Evolutionary conservation across 495 filamentous ascomycete species (phyloP).

Genomic region (Recurvomyces mirabilis): DNA sequence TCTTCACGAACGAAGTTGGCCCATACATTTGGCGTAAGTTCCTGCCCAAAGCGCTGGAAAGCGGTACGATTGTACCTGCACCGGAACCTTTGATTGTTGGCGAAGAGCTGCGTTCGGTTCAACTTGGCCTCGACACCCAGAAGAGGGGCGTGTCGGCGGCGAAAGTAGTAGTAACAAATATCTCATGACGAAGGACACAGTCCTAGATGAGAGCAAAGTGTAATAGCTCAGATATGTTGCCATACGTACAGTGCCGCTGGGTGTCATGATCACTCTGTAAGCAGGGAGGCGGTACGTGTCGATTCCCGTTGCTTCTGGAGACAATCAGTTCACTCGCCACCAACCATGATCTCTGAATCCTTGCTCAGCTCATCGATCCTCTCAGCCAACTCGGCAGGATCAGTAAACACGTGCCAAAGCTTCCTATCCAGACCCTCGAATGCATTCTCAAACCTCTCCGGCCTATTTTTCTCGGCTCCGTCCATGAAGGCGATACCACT

Average conservation of each 20-base stretch:
- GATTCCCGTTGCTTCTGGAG: too few species aligned
- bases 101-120: constrained; percentile 19
- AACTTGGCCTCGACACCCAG: constrained; percentile 18
- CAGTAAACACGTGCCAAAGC: constrained; percentile 70
- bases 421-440: constrained; percentile 61
- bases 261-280: too few species aligned
- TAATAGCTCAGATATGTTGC: too few species aligned
- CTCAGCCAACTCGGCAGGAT: constrained; percentile 52
- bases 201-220: too few species aligned
- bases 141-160: constrained; percentile 15
- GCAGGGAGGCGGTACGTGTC: too few species aligned
- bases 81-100: constrained; percentile 25
- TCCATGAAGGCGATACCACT: constrained; percentile 61
- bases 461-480: constrained; percentile 57
- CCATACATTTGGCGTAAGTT: constrained; percentile 24
- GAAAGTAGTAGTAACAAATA: constrained; percentile 19
- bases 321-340: not conserved
- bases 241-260: too few species aligned
- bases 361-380: constrained; percentile 35
- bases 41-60: constrained; percentile 21
- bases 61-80: constrained; percentile 11
- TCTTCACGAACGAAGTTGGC: constrained; percentile 24
- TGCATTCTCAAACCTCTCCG: constrained; percentile 66
- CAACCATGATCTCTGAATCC: not conserved
- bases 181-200: too few species aligned